Evolutionary conservation across 148 eudicot species (phyloP).

Genomic region (Arctostaphylos glauca): DNA sequence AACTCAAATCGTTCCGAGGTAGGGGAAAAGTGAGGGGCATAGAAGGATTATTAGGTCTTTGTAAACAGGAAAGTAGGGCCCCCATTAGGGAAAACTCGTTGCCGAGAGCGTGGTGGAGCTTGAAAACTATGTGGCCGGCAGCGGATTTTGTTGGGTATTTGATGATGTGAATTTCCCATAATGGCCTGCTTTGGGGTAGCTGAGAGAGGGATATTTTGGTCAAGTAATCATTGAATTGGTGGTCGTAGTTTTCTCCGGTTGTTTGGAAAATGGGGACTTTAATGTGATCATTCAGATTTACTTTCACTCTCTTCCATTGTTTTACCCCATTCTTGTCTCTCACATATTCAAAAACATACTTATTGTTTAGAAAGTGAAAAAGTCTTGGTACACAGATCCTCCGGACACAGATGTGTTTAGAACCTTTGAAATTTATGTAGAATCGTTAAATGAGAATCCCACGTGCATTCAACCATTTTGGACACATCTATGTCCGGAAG

Average conservation of each 20-base stretch:
- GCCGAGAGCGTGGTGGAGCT: conserved; percentile 84
- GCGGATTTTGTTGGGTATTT: conserved; percentile 71
- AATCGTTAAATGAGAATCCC: no score
- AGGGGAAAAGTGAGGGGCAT: conserved; percentile 58
- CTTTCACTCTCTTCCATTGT: conserved; percentile 69
- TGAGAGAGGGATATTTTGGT: conserved; percentile 50
- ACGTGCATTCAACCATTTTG: no score
- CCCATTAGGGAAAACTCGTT: conserved; percentile 90
- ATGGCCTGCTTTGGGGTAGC: conserved; percentile 58
- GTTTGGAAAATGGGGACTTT: conserved; percentile 34
- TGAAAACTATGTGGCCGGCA: conserved; percentile 57
- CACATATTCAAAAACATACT: conserved; percentile 35
- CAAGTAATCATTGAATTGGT: conserved; percentile 46
- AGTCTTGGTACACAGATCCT: no score
- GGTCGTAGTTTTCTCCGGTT: conserved; percentile 38
- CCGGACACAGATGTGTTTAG: no score
- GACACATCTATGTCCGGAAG: no score
- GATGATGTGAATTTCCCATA: conserved; percentile 71
- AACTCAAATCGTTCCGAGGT: conserved; percentile 12
- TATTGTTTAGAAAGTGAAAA: background rate
- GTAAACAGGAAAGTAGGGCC: conserved; percentile 78
- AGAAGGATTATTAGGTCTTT: conserved; percentile 64
- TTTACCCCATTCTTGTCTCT: conserved; percentile 50
- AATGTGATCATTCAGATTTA: conserved; percentile 58
- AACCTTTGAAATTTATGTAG: no score